Evolutionary conservation across 148 eudicot species (phyloP).

Genomic region (Vaccinium corymbosum): DNA sequence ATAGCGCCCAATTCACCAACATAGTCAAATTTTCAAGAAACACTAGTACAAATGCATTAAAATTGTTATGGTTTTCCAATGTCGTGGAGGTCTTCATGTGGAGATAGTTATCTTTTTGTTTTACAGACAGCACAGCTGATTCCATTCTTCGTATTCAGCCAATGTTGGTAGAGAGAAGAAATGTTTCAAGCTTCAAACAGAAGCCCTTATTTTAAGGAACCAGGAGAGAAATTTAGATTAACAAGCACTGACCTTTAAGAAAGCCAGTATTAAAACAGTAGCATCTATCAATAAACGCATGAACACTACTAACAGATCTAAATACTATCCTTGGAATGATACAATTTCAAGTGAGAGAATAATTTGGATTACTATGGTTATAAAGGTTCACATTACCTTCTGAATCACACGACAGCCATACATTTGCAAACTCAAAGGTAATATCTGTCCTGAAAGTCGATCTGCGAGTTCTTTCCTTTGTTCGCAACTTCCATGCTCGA

Average conservation of each 20-base stretch:
- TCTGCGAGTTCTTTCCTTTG: constrained; percentile 82
- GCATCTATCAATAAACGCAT: neutral
- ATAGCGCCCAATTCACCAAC: constrained; percentile 1
- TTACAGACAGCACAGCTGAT: no score
- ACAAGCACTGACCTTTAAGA: constrained; percentile 3
- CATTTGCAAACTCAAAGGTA: constrained; percentile 89
- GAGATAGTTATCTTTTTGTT: no score
- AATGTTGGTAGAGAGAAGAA: neutral
- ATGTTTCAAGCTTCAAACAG: neutral
- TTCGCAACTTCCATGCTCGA: constrained; percentile 73
- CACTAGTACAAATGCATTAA: neutral
- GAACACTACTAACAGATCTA: neutral
- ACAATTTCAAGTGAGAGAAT: neutral
- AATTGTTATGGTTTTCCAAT: neutral
- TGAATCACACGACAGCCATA: constrained; percentile 98
- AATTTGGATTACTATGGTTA: neutral
- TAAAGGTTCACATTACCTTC: constrained; percentile 46
- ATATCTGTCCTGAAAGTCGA: constrained; percentile 67
- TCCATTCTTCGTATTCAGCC: neutral
- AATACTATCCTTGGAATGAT: neutral
- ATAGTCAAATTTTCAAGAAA: neutral
- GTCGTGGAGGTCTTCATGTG: neutral
- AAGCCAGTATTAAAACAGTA: neutral
- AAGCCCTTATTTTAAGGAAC: neutral
- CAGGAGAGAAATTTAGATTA: neutral